Evolutionary conservation across 202 grass and related monocot species (phyloP).

Genomic region (Eragrostis tef): DNA sequence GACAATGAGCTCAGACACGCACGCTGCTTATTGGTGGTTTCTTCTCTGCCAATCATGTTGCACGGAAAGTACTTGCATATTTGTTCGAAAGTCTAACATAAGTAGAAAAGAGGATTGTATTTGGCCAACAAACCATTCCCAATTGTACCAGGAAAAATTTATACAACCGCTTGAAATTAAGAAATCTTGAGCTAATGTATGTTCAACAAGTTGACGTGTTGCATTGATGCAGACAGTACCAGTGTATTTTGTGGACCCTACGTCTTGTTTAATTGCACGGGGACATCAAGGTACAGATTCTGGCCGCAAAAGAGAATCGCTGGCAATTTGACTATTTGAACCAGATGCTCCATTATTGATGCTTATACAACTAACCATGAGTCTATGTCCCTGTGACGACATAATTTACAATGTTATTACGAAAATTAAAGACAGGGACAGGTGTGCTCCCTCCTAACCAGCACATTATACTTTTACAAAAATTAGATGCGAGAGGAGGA

Average conservation of each 20-base stretch:
- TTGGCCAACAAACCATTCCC: slow-evolving; percentile 4
- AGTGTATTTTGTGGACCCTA: slow-evolving; percentile 9
- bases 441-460: slow-evolving; percentile 50
- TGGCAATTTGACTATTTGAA: slow-evolving; percentile 46
- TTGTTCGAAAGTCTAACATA: slow-evolving; percentile 22
- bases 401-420: slow-evolving; percentile 41
- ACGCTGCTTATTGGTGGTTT: neutral
- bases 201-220: slow-evolving; percentile 34
- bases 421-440: neutral
- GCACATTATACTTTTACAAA: slow-evolving; percentile 28
- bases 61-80: neutral
- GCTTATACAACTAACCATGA: slow-evolving; percentile 34
- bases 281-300: slow-evolving; percentile 29
- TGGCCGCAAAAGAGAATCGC: slow-evolving; percentile 34
- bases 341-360: slow-evolving; percentile 52
- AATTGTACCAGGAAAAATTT: neutral
- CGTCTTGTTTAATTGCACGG: slow-evolving; percentile 54
- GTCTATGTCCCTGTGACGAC: neutral
- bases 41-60: neutral
- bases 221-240: slow-evolving; percentile 40
- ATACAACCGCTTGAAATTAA: slow-evolving; percentile 20
- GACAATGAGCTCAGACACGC: slow-evolving; percentile 2
- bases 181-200: neutral
- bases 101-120: neutral
- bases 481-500: neutral